A percentile compares a stretch with the other conserved stretches of the same genome.
These are phyloP conservation scores for Glaciozyma antarctica DNA, from an alignment of 768 basidiomycete species.

Conservation along the genomic window DNA sequence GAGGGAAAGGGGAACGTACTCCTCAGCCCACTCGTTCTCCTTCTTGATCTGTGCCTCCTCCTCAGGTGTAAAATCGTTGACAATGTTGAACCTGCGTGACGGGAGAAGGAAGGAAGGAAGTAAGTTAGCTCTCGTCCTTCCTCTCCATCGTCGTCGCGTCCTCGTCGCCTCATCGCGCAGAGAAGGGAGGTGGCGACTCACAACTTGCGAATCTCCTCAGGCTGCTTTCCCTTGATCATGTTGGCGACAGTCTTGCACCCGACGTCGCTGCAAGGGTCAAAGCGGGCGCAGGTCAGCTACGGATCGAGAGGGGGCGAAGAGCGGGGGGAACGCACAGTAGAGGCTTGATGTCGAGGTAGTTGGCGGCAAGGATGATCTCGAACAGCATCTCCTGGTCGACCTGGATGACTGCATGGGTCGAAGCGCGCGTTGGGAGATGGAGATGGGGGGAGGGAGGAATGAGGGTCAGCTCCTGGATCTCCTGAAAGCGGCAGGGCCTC, in stretches of 20 bases:
- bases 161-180: neutral
- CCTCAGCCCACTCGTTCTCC: constrained; percentile 31
- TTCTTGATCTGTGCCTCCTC: constrained; percentile 99
- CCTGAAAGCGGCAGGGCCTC: too few relatives aligned
- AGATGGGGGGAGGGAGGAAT: neutral
- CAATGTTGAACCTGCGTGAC: constrained; percentile 34
- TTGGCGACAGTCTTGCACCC: constrained; percentile 99
- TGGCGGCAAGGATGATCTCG: constrained; percentile 98
- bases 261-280: constrained; percentile 56
- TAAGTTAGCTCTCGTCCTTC: neutral
- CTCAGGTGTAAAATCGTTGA: constrained; percentile 94
- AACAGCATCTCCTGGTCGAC: constrained; percentile 99
- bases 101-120: neutral
- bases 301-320: neutral
- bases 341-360: constrained; percentile 99
- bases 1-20: neutral
- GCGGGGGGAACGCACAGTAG: constrained; percentile 58
- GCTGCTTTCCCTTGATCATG: constrained; percentile 99
- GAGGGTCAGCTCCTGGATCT: neutral
- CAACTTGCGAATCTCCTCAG: constrained; percentile 95
- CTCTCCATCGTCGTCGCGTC: neutral
- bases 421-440: too few relatives aligned
- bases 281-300: neutral
- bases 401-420: constrained; percentile 51
- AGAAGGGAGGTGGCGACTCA: constrained; percentile 70